Evolutionary conservation across 2,329 filamentous ascomycete species (phyloP).

Genomic region (Aplosporella prunicola): DNA sequence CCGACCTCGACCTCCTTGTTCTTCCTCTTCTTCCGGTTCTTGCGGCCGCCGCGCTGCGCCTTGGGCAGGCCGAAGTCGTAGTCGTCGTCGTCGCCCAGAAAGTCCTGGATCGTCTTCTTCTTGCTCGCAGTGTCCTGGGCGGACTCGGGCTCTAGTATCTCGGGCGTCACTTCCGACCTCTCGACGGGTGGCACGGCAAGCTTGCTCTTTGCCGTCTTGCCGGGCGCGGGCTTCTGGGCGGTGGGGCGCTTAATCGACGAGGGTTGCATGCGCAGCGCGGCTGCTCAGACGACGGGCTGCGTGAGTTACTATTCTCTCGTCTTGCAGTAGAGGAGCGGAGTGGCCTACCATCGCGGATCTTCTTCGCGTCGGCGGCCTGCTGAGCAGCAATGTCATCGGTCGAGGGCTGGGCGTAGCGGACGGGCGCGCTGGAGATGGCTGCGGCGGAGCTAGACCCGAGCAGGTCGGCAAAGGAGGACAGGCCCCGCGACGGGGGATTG

Average conservation of each 20-base stretch:
- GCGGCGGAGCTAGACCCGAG: conserved; percentile 49
- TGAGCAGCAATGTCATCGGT: conserved; percentile 39
- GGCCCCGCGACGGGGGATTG: conserved; percentile 15
- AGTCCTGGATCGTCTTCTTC: too few relatives aligned
- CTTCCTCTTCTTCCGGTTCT: conserved; percentile 53
- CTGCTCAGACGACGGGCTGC: conserved; percentile 10
- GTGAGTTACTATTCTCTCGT: conserved; percentile 10
- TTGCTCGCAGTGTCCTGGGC: too few relatives aligned
- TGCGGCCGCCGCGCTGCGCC: conserved; percentile 62
- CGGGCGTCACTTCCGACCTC: too few relatives aligned
- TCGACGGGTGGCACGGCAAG: too few relatives aligned
- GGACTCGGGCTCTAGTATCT: too few relatives aligned
- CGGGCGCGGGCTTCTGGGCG: too few relatives aligned
- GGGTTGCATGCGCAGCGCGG: conserved; percentile 66
- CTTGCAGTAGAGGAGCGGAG: conserved; percentile 16
- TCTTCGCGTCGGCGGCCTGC: conserved; percentile 40
- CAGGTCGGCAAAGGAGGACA: conserved; percentile 79
- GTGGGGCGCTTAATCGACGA: conserved; percentile 59
- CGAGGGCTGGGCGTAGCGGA: conserved; percentile 53
- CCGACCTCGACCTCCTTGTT: conserved; percentile 61
- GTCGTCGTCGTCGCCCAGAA: conserved; percentile 73
- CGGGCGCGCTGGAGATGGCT: conserved; percentile 70
- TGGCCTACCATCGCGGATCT: conserved; percentile 37
- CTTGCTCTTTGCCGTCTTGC: too few relatives aligned
- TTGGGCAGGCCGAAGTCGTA: conserved; percentile 59